Conservation (phyloP, 306 rosid species). For the Cicer pinnatifidum region DNA sequence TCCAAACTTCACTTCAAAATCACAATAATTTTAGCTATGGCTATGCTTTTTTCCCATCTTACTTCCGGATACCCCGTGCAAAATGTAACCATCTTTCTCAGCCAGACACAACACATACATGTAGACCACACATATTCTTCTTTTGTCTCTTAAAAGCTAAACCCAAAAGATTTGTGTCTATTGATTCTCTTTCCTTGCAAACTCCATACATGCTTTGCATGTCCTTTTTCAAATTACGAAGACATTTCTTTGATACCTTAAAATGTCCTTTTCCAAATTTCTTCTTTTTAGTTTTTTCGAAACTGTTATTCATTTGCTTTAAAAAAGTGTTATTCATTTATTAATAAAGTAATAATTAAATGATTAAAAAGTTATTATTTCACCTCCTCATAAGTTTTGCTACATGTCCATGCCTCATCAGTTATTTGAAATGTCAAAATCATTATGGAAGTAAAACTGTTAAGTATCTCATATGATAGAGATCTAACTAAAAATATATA, state of each 20-base stretch:
- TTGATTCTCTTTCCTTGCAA: not conserved
- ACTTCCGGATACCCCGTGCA: conserved; percentile 5
- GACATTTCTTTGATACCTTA: not conserved
- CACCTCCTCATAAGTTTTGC: too few relatives aligned
- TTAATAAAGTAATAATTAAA: too few relatives aligned
- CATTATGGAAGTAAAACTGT: too few relatives aligned
- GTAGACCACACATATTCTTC: conserved; percentile 22
- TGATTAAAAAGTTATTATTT: too few relatives aligned
- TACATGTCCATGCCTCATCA: too few relatives aligned
- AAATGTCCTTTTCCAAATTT: too few relatives aligned
- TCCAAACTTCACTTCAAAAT: conserved; percentile 24
- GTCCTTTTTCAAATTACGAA: conserved; percentile 40
- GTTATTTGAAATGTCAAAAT: too few relatives aligned
- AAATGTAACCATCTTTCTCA: not conserved
- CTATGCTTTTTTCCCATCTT: not conserved
- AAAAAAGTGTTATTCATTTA: too few relatives aligned
- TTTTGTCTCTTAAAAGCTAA: conserved; percentile 50
- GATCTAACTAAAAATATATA: too few relatives aligned
- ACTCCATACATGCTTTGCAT: conserved; percentile 4
- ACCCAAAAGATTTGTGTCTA: conserved; percentile 45
- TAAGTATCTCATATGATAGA: too few relatives aligned
- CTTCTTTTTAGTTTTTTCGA: too few relatives aligned
- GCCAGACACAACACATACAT: not conserved
- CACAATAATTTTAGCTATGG: not conserved
- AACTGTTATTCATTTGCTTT: too few relatives aligned